phyloP scores from a whole-genome alignment of 805 yeast genomes.

The Yarrowia sp. region DNA sequence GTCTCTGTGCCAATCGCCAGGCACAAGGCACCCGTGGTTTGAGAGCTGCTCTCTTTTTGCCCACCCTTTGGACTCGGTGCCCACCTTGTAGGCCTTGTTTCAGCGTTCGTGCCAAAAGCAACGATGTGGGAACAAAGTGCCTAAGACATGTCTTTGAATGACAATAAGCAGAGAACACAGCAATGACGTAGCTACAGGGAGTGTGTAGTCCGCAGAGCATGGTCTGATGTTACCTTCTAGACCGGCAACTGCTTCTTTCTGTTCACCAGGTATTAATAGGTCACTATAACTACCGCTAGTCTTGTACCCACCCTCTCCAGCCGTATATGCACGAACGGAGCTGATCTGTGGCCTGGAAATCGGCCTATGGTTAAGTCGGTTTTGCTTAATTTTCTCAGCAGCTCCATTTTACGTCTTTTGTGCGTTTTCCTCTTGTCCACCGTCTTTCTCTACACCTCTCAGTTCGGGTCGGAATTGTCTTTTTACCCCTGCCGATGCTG shows the following conservation, averaged over 20 bases:
- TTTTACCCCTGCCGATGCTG: conserved; percentile 38
- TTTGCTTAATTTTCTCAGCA: no score
- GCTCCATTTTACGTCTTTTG: not conserved
- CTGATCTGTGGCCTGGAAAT: no score
- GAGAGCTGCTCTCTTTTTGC: not conserved
- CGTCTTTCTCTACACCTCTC: not conserved
- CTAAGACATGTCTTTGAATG: conserved; percentile 21
- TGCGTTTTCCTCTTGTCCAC: no score
- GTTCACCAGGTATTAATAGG: no score
- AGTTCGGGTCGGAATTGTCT: conserved; percentile 22
- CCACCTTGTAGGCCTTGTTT: conserved; percentile 9
- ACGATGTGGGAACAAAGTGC: not conserved
- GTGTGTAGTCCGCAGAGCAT: no score
- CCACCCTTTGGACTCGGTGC: not conserved
- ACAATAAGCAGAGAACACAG: no score
- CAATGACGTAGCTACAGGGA: not conserved
- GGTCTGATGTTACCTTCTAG: no score
- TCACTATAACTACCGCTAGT: no score
- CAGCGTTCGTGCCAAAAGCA: not conserved
- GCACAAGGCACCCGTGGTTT: conserved; percentile 14
- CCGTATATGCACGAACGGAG: not conserved
- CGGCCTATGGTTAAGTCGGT: no score
- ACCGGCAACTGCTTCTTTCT: no score
- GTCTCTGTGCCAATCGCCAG: conserved; percentile 1
- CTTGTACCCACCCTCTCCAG: no score